Percentiles rank a stretch among this genome's conserved stretches.
Conservation (phyloP, 176 grass and related monocot genomes). For the Ampelocalamus luodianensis region DNA sequence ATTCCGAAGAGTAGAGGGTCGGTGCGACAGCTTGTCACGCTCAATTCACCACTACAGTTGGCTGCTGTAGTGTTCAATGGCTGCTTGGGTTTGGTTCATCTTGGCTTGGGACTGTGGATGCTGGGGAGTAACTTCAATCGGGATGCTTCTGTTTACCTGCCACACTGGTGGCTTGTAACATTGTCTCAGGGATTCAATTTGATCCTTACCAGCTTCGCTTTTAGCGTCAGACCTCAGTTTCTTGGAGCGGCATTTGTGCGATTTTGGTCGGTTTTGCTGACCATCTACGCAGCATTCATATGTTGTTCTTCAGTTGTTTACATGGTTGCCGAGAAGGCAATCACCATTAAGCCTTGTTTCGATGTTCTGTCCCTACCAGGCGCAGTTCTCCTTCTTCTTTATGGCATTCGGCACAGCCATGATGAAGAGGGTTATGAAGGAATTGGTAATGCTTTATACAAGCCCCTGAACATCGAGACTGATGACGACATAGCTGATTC, state of each 20-base stretch:
- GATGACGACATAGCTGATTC: conserved; percentile 36
- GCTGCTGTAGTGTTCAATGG: conserved; percentile 41
- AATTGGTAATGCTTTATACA: conserved; percentile 51
- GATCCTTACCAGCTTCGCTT: conserved; percentile 41
- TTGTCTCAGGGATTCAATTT: conserved; percentile 57
- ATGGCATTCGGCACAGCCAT: conserved; percentile 26
- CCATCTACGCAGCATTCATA: conserved; percentile 48
- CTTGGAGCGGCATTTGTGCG: conserved; percentile 36
- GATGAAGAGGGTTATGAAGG: conserved; percentile 34
- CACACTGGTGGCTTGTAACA: conserved; percentile 60
- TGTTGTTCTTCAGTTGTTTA: conserved; percentile 56
- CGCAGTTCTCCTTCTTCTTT: conserved; percentile 53
- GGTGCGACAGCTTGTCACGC: conserved; percentile 18
- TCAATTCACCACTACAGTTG: conserved; percentile 41
- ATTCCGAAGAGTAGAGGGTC: conserved; percentile 32
- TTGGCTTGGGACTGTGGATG: conserved; percentile 62
- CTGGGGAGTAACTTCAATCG: conserved; percentile 41
- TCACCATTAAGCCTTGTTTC: conserved; percentile 51
- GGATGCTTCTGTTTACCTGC: conserved; percentile 24
- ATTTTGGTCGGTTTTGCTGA: conserved; percentile 40
- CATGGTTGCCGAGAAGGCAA: conserved; percentile 43
- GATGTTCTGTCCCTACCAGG: conserved; percentile 68
- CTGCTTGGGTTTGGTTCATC: conserved; percentile 61
- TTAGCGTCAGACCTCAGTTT: conserved; percentile 44
- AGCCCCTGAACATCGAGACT: conserved; percentile 53